Evolutionary conservation across 164 flowering plant genomes (phyloP).

Genomic region (Macadamia integrifolia): DNA sequence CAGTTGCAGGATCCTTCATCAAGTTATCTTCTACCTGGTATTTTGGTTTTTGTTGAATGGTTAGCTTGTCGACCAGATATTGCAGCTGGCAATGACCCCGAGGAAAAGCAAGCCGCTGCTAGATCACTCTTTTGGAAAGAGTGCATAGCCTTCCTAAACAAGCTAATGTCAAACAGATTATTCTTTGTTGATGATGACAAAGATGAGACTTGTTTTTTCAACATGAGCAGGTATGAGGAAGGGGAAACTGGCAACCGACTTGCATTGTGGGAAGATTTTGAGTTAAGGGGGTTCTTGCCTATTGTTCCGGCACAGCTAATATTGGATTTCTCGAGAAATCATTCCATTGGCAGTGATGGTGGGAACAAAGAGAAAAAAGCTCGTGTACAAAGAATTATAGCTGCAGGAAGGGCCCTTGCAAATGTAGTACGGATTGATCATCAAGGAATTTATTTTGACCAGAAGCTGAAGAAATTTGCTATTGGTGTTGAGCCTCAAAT

Average conservation of each 20-base stretch:
- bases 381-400: constrained; percentile 71
- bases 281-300: constrained; percentile 89
- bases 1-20: constrained; percentile 60
- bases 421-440: constrained; percentile 49
- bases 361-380: constrained; percentile 50
- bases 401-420: constrained; percentile 80
- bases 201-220: constrained; percentile 63
- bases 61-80: constrained; percentile 76
- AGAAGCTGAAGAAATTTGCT: constrained; percentile 51
- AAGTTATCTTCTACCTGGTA: constrained; percentile 72
- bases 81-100: constrained; percentile 51
- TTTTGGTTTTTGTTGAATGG: constrained; percentile 92
- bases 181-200: constrained; percentile 43
- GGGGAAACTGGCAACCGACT: constrained; percentile 70
- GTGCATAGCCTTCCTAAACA: constrained; percentile 61
- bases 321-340: constrained; percentile 78
- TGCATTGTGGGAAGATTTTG: constrained; percentile 90
- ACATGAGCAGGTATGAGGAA: constrained; percentile 75
- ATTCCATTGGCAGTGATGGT: constrained; percentile 51
- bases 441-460: constrained; percentile 50
- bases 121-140: constrained; percentile 78
- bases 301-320: constrained; percentile 78
- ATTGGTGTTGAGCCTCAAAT: constrained; percentile 50
- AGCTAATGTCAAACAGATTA: constrained; percentile 43
- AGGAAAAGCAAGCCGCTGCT: constrained; percentile 59